phyloP scores from a whole-genome alignment of 108 stramenopile species.

The Skeletonema menzelii region DNA sequence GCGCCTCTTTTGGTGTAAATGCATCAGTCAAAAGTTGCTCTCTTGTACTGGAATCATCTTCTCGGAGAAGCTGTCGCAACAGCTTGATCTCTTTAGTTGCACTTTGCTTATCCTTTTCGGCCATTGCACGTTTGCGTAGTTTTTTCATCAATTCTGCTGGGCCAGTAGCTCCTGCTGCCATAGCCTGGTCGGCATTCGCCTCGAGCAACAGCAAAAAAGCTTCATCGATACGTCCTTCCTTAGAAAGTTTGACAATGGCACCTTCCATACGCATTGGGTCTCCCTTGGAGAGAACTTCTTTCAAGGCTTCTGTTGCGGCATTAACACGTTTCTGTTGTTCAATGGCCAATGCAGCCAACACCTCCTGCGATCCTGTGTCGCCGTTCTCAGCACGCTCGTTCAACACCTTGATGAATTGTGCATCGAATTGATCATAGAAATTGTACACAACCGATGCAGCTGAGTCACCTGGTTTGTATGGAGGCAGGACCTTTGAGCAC shows the following conservation, averaged over 20 bases:
- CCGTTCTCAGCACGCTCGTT: slow-evolving; percentile 58
- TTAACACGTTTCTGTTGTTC: slow-evolving; percentile 73
- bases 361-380: slow-evolving; percentile 59
- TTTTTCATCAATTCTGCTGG: slow-evolving; percentile 79
- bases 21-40: slow-evolving; percentile 80
- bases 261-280: slow-evolving; percentile 92
- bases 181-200: slow-evolving; percentile 84
- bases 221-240: slow-evolving; percentile 81
- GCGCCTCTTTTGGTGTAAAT: slow-evolving; percentile 79
- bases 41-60: slow-evolving; percentile 55
- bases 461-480: slow-evolving; percentile 81
- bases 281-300: slow-evolving; percentile 67
- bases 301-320: slow-evolving; percentile 68
- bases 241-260: slow-evolving; percentile 72
- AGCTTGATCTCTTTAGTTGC: slow-evolving; percentile 79
- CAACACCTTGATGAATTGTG: slow-evolving; percentile 67
- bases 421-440: slow-evolving; percentile 78
- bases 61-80: slow-evolving; percentile 76
- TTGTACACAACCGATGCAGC: slow-evolving; percentile 55
- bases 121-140: slow-evolving; percentile 63
- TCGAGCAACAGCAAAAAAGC: slow-evolving; percentile 81
- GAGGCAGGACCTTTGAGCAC: slow-evolving; percentile 75
- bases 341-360: slow-evolving; percentile 66
- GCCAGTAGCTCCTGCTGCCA: slow-evolving; percentile 72
- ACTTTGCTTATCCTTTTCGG: slow-evolving; percentile 84